These are phyloP conservation scores for Malassezia furfur DNA, from an alignment of 1,284 basidiomycete species.

Conservation along the genomic window DNA sequence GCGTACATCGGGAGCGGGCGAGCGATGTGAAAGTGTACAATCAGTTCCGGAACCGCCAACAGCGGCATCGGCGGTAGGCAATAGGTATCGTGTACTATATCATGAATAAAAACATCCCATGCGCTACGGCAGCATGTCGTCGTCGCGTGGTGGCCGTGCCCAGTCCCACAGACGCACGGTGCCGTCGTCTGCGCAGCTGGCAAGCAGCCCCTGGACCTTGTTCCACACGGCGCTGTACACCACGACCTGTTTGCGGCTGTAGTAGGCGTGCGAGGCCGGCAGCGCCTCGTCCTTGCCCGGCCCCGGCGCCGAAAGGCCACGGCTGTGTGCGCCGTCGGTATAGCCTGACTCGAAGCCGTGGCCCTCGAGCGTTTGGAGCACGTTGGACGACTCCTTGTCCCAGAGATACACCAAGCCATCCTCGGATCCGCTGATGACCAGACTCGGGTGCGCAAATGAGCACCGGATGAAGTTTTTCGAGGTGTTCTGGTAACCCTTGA, in stretches of 20 bases:
- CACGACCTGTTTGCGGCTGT: slow-evolving; percentile 16
- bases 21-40: slow-evolving; percentile 1
- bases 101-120: not conserved
- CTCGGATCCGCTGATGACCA: slow-evolving; percentile 51
- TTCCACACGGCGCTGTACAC: slow-evolving; percentile 52
- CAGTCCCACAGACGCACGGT: slow-evolving; percentile 51
- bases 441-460: slow-evolving; percentile 49
- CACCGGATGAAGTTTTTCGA: slow-evolving; percentile 52
- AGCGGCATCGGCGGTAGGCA: not conserved
- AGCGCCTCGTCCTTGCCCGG: not conserved
- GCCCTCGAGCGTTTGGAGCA: slow-evolving; percentile 44
- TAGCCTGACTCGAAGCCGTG: slow-evolving; percentile 27
- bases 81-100: not conserved
- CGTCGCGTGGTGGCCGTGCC: slow-evolving; percentile 9
- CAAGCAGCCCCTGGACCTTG: slow-evolving; percentile 46
- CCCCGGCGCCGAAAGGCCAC: not conserved
- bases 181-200: slow-evolving; percentile 51
- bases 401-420: slow-evolving; percentile 48
- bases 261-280: not conserved
- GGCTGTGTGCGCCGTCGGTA: not conserved
- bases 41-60: slow-evolving; percentile 3
- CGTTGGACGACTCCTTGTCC: slow-evolving; percentile 43
- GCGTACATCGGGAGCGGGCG: not conserved
- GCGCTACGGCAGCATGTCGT: not conserved
- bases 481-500: slow-evolving; percentile 53